Evolutionary conservation across 2,329 filamentous ascomycete genomes (phyloP), one percentile per base, ranked within the genome.

Genomic region (Amphichorda felina): DNA sequence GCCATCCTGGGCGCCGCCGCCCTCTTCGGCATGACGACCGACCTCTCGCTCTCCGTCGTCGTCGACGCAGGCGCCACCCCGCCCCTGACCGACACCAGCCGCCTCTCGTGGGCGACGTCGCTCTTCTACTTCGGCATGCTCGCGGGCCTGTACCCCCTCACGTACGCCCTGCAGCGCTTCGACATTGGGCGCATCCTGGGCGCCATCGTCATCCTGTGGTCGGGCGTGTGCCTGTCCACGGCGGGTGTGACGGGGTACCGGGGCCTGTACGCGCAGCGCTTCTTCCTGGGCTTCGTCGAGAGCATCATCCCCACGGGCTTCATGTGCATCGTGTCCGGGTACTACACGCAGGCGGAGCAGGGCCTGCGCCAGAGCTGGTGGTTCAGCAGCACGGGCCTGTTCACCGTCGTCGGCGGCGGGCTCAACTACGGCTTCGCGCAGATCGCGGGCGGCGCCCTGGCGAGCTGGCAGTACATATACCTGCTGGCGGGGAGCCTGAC

Each of bases 41-140:
- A 86, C 48, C 66, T 87, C 4, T 42, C 60, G 2, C 68, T 87
- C 29, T 65, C 65, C 21, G 57, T 81, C 4, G 56, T 81, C 4
- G 56, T 70, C 10, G 54, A 64, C 44, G 28, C 42, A 3, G 46
- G 51, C 2, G 59, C 57, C 1, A 51, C 45, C 1, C 76, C 78
- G 0, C 66, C 70, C 1, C 70, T 68, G 0, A 70, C 69, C 13
- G 71, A 81, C 48, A 86, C 82, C 0, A 67, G 70, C 0, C 70
- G 82, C 9, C 68, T 87, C 19, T 78, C 71, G 44, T 87, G 81
- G 82, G 82, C 82, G 3, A 86, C 80, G 0, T 85, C 79, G 0
- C 64, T 85, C 47, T 86, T 87, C 60, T 87, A 86, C 60, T 85
- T 87, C 44, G 82, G 82, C 26, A 82, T 83, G 79, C 65, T 88